These are phyloP conservation scores for Protomyces inouyei DNA, from an alignment of 1,139 yeast species.

Conservation along the genomic window DNA sequence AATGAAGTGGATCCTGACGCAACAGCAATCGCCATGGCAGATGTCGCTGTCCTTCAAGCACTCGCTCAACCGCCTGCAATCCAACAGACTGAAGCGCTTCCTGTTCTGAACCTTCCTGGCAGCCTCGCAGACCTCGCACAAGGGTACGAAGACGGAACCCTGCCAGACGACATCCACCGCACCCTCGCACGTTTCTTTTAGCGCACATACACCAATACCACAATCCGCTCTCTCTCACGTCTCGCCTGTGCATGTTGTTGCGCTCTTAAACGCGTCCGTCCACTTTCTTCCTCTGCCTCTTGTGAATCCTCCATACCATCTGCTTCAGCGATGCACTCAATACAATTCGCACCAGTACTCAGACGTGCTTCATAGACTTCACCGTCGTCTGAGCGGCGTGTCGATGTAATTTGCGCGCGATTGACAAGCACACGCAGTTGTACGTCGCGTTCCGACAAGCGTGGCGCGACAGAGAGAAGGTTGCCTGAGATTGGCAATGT, in stretches of 20 bases:
- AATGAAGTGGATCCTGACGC: neutral
- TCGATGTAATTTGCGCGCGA: neutral
- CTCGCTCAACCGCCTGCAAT: neutral
- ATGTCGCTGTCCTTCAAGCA: neutral
- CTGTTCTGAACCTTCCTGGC: neutral
- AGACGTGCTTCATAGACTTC: conserved; percentile 10
- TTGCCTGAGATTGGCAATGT: conserved; percentile 22
- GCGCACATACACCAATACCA: neutral
- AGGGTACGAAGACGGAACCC: neutral
- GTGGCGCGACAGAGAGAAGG: neutral
- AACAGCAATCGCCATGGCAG: neutral
- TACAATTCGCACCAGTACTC: conserved; percentile 20
- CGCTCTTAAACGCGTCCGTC: neutral
- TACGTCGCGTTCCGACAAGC: neutral
- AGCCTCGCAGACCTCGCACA: neutral
- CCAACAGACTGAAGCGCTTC: neutral
- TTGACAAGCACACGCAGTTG: neutral
- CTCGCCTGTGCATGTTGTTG: neutral
- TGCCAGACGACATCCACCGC: neutral
- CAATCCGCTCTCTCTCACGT: neutral
- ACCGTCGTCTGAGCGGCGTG: neutral
- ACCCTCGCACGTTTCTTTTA: neutral
- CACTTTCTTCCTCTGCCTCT: neutral
- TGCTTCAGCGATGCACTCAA: conserved; percentile 20
- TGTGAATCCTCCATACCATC: neutral